Evolutionary conservation across 2,329 filamentous ascomycete species (phyloP).

Genomic region (Apiospora marii): DNA sequence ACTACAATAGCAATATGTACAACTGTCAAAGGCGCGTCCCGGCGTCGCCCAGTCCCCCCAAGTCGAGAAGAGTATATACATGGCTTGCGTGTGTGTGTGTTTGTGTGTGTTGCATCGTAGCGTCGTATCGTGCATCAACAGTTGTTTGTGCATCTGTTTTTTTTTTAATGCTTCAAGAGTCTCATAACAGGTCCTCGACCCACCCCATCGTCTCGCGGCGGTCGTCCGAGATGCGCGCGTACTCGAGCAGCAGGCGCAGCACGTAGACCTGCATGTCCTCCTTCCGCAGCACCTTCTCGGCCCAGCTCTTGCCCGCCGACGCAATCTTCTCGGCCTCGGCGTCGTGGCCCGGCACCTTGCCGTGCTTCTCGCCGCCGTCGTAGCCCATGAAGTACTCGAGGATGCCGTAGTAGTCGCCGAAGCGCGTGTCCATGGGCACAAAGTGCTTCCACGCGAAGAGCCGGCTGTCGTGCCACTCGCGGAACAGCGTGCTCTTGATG

Average conservation of each 20-base stretch:
- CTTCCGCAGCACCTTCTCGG: slow-evolving; percentile 69
- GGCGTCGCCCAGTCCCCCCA: too few relatives aligned
- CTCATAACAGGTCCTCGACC: slow-evolving; percentile 56
- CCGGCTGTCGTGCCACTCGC: slow-evolving; percentile 82
- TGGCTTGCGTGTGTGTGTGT: not conserved
- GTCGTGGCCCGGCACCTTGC: slow-evolving; percentile 55
- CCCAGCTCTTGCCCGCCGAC: slow-evolving; percentile 71
- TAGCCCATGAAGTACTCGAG: slow-evolving; percentile 79
- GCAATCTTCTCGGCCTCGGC: slow-evolving; percentile 70
- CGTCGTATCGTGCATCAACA: not conserved
- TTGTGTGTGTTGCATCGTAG: slow-evolving; percentile 10
- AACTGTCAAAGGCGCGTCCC: not conserved
- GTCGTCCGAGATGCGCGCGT: slow-evolving; percentile 63
- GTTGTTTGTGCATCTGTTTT: not conserved
- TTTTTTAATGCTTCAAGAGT: too few relatives aligned
- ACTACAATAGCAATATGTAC: not conserved
- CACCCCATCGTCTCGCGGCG: slow-evolving; percentile 61
- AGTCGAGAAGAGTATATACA: too few relatives aligned
- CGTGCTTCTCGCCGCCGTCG: slow-evolving; percentile 38
- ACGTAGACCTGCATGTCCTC: slow-evolving; percentile 81
- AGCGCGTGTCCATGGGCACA: slow-evolving; percentile 79
- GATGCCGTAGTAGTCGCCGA: slow-evolving; percentile 74
- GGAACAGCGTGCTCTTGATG: slow-evolving; percentile 80
- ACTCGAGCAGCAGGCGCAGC: slow-evolving; percentile 69
- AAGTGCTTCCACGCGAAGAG: slow-evolving; percentile 83